These are phyloP conservation scores for Lanzia echinophila DNA, from an alignment of 2,329 filamentous ascomycete species.

Conservation along the genomic window DNA sequence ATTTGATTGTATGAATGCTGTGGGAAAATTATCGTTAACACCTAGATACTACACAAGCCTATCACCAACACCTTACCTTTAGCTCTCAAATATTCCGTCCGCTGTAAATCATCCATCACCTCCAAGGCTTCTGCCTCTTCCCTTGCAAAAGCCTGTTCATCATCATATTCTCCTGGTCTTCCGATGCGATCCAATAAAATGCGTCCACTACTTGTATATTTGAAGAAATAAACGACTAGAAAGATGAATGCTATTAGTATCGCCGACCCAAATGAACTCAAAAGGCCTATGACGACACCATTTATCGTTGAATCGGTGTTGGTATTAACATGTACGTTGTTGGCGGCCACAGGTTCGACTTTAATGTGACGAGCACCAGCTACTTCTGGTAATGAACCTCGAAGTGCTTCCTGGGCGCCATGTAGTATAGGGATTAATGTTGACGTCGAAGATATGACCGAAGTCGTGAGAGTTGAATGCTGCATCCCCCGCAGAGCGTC, in stretches of 20 bases:
- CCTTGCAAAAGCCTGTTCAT: slow-evolving; percentile 88
- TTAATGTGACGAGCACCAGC: not conserved
- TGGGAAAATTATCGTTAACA: not conserved
- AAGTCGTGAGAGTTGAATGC: slow-evolving; percentile 20
- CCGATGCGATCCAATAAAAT: slow-evolving; percentile 93
- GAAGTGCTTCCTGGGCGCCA: slow-evolving; percentile 6
- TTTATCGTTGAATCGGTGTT: slow-evolving; percentile 42
- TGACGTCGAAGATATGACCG: slow-evolving; percentile 9
- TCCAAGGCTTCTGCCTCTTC: slow-evolving; percentile 95
- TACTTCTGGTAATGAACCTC: slow-evolving; percentile 4
- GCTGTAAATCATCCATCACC: slow-evolving; percentile 87
- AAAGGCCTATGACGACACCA: slow-evolving; percentile 88
- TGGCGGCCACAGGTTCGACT: not conserved
- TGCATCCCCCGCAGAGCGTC: slow-evolving; percentile 18
- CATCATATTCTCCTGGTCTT: slow-evolving; percentile 91
- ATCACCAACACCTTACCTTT: slow-evolving; percentile 60
- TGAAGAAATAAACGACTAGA: slow-evolving; percentile 84
- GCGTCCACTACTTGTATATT: slow-evolving; percentile 78
- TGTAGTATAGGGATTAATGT: slow-evolving; percentile 9
- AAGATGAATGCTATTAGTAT: slow-evolving; percentile 75
- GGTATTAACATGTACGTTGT: not conserved
- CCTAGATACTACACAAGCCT: not conserved
- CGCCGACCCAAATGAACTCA: slow-evolving; percentile 90
- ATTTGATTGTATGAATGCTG: slow-evolving; percentile 90
- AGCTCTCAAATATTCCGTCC: slow-evolving; percentile 85